Evolutionary conservation across 2,329 filamentous ascomycete genomes (phyloP), one percentile per base, ranked within the genome.

Genomic region (Colletotrichum shisoi): DNA sequence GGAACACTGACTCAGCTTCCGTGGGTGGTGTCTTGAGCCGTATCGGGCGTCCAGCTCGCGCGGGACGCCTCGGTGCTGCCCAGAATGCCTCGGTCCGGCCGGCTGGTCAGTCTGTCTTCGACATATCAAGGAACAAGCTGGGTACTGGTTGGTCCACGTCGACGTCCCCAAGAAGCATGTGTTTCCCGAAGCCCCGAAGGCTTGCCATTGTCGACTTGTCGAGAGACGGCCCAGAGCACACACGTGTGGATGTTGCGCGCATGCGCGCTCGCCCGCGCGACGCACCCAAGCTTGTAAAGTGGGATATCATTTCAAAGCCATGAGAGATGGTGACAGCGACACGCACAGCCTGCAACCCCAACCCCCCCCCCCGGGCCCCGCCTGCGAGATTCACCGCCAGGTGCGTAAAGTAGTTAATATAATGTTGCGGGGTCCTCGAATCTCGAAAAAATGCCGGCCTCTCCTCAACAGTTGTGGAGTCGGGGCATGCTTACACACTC

Each of bases 11-110:
- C 13, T 46, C 48, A 51, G 54, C 42, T 42, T 45, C 42, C 40
- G 63, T 49, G 31, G 39, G 63, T 49, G 31, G 39, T 37, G 31
- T 37, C 19, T 37, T 11, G 9, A 11, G 57, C 64, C 61, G 19
- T 44, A 60, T 59, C 40, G 8, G 56, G 64, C 42, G 59, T 59
- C 44, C 61, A 64, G 61, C 9, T 59, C 64, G 64, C n/a, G 61
- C 61, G 44, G 61, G 21, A 21, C 13, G 24, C 27, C 27, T 45
- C 58, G 9, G 40, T 6, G 27, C 9, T 42, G 60, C 39, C 48
- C 48, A 48, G 39, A 24, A 59, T 21, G 19, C 64, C 64, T 67
- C 64, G 64, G 64, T 31, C 44, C 19, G 27, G 39, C 19, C 15
- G 3, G 27, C 8, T 27, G 13, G 4, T 46, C 19, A 15, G 4